These are phyloP conservation scores for Limonium bicolor DNA, from an alignment of 148 eudicot genomes.

Conservation along the genomic window DNA sequence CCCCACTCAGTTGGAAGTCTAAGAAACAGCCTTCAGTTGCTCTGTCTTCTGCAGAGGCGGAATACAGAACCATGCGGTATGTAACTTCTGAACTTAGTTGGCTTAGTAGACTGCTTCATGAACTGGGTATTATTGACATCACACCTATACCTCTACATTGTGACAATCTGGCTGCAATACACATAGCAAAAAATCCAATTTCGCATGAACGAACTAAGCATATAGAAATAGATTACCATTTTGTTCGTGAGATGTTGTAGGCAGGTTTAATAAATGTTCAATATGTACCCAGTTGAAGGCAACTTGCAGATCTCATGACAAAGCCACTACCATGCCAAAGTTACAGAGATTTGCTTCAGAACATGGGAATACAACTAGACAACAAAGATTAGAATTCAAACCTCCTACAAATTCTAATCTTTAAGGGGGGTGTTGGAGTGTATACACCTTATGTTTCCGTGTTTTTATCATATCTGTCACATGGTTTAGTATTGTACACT, in stretches of 20 bases:
- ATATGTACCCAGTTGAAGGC: too few species aligned
- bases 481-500: too few species aligned
- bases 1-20: not conserved
- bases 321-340: too few species aligned
- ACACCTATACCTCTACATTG: not conserved
- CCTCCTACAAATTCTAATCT: too few species aligned
- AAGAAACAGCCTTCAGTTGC: not conserved
- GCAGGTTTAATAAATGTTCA: too few species aligned
- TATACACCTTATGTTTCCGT: too few species aligned
- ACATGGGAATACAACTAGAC: too few species aligned
- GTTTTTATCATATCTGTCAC: too few species aligned
- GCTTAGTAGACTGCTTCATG: not conserved
- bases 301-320: too few species aligned
- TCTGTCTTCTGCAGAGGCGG: not conserved
- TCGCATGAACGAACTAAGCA: not conserved
- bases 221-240: not conserved
- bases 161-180: not conserved
- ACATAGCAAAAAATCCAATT: not conserved
- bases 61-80: not conserved
- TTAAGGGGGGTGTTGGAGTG: too few species aligned
- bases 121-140: not conserved
- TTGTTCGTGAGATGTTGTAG: not conserved
- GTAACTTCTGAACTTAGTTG: not conserved
- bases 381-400: too few species aligned
- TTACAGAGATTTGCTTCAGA: too few species aligned